Base-by-base conservation (phyloP, 441 rosid species). In the Metrosideros polymorpha region DNA sequence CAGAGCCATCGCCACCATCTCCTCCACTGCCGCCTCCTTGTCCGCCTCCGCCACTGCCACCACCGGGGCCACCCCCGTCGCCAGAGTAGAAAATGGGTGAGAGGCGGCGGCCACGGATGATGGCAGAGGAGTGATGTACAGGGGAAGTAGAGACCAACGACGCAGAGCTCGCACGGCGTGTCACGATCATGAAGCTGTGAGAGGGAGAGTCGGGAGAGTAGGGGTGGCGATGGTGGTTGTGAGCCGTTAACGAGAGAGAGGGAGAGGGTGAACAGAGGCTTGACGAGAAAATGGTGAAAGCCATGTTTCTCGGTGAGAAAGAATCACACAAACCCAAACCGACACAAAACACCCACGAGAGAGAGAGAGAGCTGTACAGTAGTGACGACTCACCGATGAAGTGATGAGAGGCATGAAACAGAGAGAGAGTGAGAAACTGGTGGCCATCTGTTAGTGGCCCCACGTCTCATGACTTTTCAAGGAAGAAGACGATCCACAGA, bases 141-240 rank as follows among this genome's bases (percentile, higher is more conserved):
- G 59, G 92, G 91, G 86, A 90, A 93, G 88, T 90, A 89, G 89
- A 89, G 86, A 92, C 90, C 91, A 88, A 92, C 90, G 75, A 89
- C 84, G 52, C 87, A 91, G 56, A 89, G 91, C 75, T 82, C 53
- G 77, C 79, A 45, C 87, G 89, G 88, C 85, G 71, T 90, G 87
- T 86, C 89, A 59, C 42, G 86, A 51, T 13, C 39, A 12, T 32
- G 85, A 82, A 88, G 71, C 84, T 85, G 29, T 56, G 89, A 53
- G 39, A 82, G 53, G 66, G 63, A 6, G 76, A 55, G 63, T 49
- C 17, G 29, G 9, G 84, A 50, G 39, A 29, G 25, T n/a, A 56
- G 49, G 5, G 56, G 84, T 50, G 53, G 42, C 0, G 77, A 30
- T 42, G 53, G 85, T 59, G 75, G 86, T 79, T 85, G 59, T 54